Base-by-base conservation (phyloP, 2,329 filamentous ascomycete species). In the Colletotrichum sp. region DNA sequence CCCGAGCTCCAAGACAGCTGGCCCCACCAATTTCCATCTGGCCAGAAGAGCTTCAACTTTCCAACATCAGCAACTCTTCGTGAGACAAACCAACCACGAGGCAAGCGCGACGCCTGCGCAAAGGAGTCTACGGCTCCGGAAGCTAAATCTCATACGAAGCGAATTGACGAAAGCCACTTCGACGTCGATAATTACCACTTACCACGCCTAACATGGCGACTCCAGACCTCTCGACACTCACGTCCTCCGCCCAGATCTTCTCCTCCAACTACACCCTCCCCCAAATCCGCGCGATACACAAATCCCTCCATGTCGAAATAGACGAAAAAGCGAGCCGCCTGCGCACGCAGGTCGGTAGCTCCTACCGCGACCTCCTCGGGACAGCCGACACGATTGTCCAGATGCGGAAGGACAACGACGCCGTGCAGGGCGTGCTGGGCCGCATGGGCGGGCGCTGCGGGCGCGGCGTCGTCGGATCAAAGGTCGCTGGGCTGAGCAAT, bases 371-470 rank as follows among this genome's bases (percentile, higher is more conserved):
- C 80, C 92, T 99, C 10, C 92, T 99, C 30, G 95, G 95, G 68
- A 98, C 96, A 0, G 96, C 96, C 71, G 96, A 98, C 85, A 93
- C 93, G n/a, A 99, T 99, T 79, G 94, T 98, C 71, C 91, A 93
- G 76, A 98, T 99, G 95, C 94, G 95, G 79, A 86, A 85, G 52
- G 93, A 96, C 82, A 96, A 97, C 86, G 91, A 93, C 76, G 86
- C 88, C 15, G 93, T 95, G 18, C 95, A 98, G 84, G 87, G 89
- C 7, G 91, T 93, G 48, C 89, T 99, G 68, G 90, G 90, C 18
- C 89, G 89, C 75, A 93, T 98, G 86, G 95, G 95, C 62, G 91
- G 91, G 57, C 91, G 92, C 72, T 98, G 96, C 84, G 96, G 96
- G 68, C 91, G 95, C 48, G 87, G 90, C 68, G 89, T 93, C 30